Base-by-base conservation (phyloP, 345 rosid species). In the Bruguiera parviflora region DNA sequence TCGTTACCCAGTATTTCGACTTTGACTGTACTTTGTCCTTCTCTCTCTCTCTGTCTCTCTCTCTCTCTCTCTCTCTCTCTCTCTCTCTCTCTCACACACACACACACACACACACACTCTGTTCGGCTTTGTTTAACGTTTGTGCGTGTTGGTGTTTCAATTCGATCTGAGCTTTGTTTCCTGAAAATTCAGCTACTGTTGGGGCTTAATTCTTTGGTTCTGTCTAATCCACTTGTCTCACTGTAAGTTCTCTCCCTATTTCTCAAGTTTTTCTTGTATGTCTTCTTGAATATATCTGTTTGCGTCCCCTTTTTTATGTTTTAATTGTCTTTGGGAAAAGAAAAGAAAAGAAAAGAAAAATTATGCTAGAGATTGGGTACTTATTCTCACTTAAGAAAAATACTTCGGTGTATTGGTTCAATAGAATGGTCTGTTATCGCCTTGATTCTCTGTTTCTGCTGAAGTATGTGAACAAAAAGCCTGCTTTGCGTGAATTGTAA, bases 1-100 rank as follows among this genome's bases (percentile, higher is more conserved):
- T 67, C 73, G 52, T 64, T 29, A 58, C 72, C 11, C 71, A 27
- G 39, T 39, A 47, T 73, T 69, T 77, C 73, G 16, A 37, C 77
- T 75, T 71, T 74, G 80, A 69, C 80, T 71, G 47, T 19, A 24
- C 32, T 37, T 2, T 10, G 61, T 60, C 10, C 52, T 5, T 53
- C 27, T 63, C 8, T 53, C 31, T n/a, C n/a, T n/a, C n/a, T n/a
- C n/a, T n/a, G n/a, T n/a, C n/a, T n/a, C n/a, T n/a, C n/a, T n/a
- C n/a, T n/a, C n/a, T n/a, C n/a, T n/a, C n/a, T n/a, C n/a, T n/a
- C n/a, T n/a, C n/a, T n/a, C n/a, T 11, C 13, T 20, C 24, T 58
- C 16, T 66, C 9, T 53, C 22, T 0, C n/a, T 7, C 13, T 11
- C 13, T 20, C 56, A 27, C 28, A 27, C 1, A 27, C 28, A 1